Evolutionary conservation across 2,329 filamentous ascomycete species (phyloP).

Genomic region (Lasiodiplodia citricola): DNA sequence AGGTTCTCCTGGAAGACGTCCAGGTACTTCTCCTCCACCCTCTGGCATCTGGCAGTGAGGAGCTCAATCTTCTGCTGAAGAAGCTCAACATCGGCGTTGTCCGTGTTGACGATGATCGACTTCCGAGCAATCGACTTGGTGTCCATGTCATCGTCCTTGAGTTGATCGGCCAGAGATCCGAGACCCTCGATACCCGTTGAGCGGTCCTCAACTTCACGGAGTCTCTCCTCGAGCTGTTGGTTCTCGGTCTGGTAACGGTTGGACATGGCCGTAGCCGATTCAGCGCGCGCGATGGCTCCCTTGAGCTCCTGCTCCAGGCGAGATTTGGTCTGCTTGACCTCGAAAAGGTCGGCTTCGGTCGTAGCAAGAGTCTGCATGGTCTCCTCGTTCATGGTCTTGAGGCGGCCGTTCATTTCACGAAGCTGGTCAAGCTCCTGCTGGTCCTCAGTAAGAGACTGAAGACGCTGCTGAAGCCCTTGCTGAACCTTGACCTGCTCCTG

Average conservation of each 20-base stretch:
- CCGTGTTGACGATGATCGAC: constrained; percentile 22
- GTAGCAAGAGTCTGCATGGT: constrained; percentile 56
- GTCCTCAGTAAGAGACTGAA: constrained; percentile 51
- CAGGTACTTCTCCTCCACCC: constrained; percentile 47
- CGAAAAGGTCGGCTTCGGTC: constrained; percentile 58
- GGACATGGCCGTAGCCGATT: constrained; percentile 54
- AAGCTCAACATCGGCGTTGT: constrained; percentile 35
- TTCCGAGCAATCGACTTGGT: constrained; percentile 2
- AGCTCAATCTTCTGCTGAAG: constrained; percentile 49
- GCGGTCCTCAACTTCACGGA: constrained; percentile 47
- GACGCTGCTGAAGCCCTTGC: constrained; percentile 50
- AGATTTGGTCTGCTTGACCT: constrained; percentile 54
- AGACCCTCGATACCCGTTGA: constrained; percentile 24
- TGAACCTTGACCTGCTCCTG: constrained; percentile 54
- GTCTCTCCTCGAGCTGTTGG: constrained; percentile 52
- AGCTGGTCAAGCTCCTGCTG: constrained; percentile 52
- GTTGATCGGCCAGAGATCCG: constrained; percentile 48
- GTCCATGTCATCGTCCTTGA: constrained; percentile 30
- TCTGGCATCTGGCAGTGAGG: constrained; percentile 42
- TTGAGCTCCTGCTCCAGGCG: constrained; percentile 56
- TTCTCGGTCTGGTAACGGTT: constrained; percentile 55
- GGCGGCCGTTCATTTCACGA: constrained; percentile 49
- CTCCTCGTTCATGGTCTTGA: constrained; percentile 59
- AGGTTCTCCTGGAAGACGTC: constrained; percentile 50
- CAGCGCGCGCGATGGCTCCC: constrained; percentile 52